Evolutionary conservation across 1,139 yeast species (phyloP).

Genomic region (Geotrichum cucujoidarum): DNA sequence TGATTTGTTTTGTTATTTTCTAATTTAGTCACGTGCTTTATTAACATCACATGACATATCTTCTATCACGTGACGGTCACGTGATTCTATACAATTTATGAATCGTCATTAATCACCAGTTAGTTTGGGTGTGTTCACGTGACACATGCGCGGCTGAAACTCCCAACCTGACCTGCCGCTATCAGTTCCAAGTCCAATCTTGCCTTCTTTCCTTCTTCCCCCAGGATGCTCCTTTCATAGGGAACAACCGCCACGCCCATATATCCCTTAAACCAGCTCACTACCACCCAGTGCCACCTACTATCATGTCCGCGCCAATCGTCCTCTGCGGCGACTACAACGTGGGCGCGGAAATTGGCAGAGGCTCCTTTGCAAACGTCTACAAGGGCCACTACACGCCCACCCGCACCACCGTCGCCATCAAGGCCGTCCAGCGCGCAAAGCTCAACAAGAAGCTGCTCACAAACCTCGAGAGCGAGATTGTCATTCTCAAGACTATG

Average conservation of each 20-base stretch:
- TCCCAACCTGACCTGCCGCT: too few species aligned
- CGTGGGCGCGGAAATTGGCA: conserved; percentile 78
- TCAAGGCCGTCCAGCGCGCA: conserved; percentile 80
- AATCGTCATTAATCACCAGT: too few species aligned
- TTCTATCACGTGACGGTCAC: too few species aligned
- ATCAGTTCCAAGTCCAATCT: background rate
- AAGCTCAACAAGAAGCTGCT: conserved; percentile 79
- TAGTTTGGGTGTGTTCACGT: too few species aligned
- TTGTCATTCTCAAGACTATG: conserved; percentile 75
- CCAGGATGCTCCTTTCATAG: background rate
- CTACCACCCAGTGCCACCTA: background rate
- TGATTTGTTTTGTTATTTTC: too few species aligned
- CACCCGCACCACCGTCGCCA: conserved; percentile 64
- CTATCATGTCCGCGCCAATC: conserved; percentile 1
- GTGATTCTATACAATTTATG: too few species aligned
- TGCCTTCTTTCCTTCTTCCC: conserved; percentile 2
- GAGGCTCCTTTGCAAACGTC: conserved; percentile 93
- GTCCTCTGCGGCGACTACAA: conserved; percentile 34
- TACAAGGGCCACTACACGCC: conserved; percentile 56
- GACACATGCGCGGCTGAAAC: too few species aligned
- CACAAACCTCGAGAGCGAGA: conserved; percentile 88
- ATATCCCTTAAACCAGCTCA: background rate
- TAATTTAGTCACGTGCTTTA: too few species aligned
- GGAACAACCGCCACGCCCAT: background rate
- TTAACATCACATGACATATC: too few species aligned